Conservation (phyloP, 1,139 yeast genomes). For the Blastobotrys apis region DNA sequence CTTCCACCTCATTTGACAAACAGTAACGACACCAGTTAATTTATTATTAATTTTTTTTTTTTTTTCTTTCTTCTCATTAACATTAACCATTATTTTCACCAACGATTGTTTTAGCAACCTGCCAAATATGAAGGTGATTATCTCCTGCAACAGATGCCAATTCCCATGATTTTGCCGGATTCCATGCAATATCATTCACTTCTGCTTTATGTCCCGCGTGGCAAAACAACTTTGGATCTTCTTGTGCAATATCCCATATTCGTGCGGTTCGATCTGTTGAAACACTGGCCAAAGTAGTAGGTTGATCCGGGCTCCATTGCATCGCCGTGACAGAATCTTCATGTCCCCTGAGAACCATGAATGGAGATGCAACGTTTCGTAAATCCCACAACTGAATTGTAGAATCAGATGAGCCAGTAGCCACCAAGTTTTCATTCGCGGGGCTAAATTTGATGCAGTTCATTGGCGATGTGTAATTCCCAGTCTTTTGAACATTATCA, state of each 20-base stretch:
- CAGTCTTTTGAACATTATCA: constrained; percentile 14
- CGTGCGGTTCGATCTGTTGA: constrained; percentile 69
- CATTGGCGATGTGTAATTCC: constrained; percentile 43
- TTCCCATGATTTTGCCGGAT: constrained; percentile 69
- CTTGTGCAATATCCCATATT: constrained; percentile 57
- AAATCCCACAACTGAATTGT: constrained; percentile 63
- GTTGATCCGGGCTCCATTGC: constrained; percentile 68
- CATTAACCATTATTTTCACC: constrained; percentile 16
- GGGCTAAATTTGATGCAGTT: constrained; percentile 66
- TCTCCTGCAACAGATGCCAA: constrained; percentile 84
- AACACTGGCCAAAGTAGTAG: constrained; percentile 62
- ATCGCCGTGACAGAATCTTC: constrained; percentile 19
- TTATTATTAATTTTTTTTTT: not conserved
- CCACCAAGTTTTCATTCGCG: constrained; percentile 50
- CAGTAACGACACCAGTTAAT: constrained; percentile 8
- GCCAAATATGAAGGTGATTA: constrained; percentile 85
- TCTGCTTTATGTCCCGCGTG: constrained; percentile 92
- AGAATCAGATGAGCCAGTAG: constrained; percentile 70
- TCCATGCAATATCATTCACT: constrained; percentile 87
- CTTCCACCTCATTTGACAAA: constrained; percentile 85
- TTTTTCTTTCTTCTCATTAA: no score
- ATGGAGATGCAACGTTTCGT: constrained; percentile 40
- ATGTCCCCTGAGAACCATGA: constrained; percentile 48
- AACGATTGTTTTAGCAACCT: constrained; percentile 42
- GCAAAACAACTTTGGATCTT: constrained; percentile 45